These are phyloP conservation scores for Blastobotrys proliferans DNA, from an alignment of 1,139 yeast genomes.

Conservation along the genomic window DNA sequence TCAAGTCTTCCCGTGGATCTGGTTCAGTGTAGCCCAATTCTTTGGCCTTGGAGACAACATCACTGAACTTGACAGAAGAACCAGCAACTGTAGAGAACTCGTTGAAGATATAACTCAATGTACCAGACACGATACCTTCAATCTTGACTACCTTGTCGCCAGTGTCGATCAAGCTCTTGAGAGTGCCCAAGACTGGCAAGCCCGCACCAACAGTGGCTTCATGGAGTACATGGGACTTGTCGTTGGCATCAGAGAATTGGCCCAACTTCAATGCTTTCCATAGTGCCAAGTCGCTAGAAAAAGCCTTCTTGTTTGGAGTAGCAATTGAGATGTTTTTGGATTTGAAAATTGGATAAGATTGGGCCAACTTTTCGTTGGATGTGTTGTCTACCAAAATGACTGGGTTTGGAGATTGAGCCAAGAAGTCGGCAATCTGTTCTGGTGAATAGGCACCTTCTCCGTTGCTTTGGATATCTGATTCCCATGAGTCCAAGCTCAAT, in stretches of 20 bases:
- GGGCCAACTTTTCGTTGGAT: conserved; percentile 73
- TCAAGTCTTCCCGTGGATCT: conserved; percentile 97
- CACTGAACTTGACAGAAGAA: conserved; percentile 71
- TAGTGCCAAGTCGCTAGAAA: conserved; percentile 67
- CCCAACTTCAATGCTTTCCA: conserved; percentile 87
- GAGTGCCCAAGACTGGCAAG: conserved; percentile 83
- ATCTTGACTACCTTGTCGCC: conserved; percentile 89
- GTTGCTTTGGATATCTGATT: conserved; percentile 40
- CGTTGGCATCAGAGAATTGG: conserved; percentile 41
- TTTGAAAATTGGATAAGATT: conserved; percentile 69
- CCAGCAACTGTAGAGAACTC: conserved; percentile 70
- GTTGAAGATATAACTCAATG: conserved; percentile 93
- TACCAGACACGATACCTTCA: conserved; percentile 96
- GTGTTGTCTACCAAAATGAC: conserved; percentile 91
- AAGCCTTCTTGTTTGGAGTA: conserved; percentile 97
- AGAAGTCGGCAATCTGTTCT: conserved; percentile 55
- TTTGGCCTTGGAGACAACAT: conserved; percentile 84
- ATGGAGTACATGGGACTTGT: conserved; percentile 83
- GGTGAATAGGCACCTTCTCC: conserved; percentile 51
- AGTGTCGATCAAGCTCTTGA: conserved; percentile 80
- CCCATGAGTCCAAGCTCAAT: conserved; percentile 59
- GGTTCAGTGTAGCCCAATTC: conserved; percentile 96
- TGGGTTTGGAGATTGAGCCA: conserved; percentile 66
- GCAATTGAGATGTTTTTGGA: conserved; percentile 84
- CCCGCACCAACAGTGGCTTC: conserved; percentile 99